phyloP scores from a whole-genome alignment of 2,329 filamentous ascomycete genomes.

The Cytospora mali region DNA sequence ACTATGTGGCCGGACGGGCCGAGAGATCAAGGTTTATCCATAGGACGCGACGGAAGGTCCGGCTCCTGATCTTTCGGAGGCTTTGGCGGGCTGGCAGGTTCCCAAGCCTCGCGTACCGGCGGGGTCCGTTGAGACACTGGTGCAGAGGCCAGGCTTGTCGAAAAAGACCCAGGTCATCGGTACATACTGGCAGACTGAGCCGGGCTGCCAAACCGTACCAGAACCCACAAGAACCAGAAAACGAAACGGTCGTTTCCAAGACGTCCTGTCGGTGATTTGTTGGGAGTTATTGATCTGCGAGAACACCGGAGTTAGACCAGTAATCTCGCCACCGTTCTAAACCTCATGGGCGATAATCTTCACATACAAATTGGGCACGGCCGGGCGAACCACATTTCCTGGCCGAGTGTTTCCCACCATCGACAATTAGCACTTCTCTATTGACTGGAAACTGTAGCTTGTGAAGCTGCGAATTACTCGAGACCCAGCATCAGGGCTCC shows the following conservation, averaged over 20 bases:
- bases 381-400: not conserved
- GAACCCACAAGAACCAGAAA: not conserved
- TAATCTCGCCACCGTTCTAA: not conserved
- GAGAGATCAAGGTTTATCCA: not conserved
- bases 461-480: not conserved
- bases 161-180: slow-evolving; percentile 8
- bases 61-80: not conserved
- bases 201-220: slow-evolving; percentile 2
- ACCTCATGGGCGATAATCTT: not conserved
- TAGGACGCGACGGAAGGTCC: not conserved
- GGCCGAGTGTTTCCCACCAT: not conserved
- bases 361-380: not conserved
- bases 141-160: not conserved
- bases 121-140: not conserved
- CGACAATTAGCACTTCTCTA: not conserved
- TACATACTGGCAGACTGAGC: no score
- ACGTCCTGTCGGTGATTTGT: not conserved
- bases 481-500: not conserved
- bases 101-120: not conserved
- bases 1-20: not conserved
- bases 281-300: not conserved
- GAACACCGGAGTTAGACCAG: not conserved
- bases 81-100: not conserved
- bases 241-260: slow-evolving; percentile 2
- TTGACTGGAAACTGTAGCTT: not conserved